Conservation (phyloP, 2,329 filamentous ascomycete species). For the Penicillium sp. region DNA sequence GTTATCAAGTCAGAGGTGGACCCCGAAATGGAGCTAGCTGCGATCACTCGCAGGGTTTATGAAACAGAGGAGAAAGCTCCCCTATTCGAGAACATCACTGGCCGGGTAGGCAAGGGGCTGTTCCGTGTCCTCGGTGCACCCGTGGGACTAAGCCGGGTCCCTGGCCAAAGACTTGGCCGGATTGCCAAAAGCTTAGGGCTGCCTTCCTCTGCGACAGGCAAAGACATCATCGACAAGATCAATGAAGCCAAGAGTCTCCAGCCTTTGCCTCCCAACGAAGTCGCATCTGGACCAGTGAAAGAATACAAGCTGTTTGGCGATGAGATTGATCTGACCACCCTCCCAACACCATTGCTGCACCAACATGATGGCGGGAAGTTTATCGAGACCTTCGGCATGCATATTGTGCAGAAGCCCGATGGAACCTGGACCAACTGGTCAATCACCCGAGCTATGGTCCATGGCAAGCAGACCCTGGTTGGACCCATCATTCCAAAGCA, state of each 20-base stretch:
- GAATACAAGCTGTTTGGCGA: constrained; percentile 22
- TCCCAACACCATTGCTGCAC: constrained; percentile 22
- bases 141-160: constrained; percentile 8
- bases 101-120: constrained; percentile 7
- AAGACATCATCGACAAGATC: constrained; percentile 47
- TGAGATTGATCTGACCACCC: constrained; percentile 20
- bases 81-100: constrained; percentile 13
- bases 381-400: constrained; percentile 20
- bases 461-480: constrained; percentile 14
- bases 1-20: constrained; percentile 18
- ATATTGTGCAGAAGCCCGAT: constrained; percentile 23
- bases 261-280: constrained; percentile 32
- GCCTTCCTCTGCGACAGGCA: constrained; percentile 36
- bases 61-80: constrained; percentile 12
- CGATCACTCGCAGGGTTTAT: constrained; percentile 19
- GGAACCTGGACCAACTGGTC: constrained; percentile 23
- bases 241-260: constrained; percentile 33
- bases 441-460: constrained; percentile 22
- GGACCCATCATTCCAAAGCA: constrained; percentile 21
- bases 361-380: constrained; percentile 19
- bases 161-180: constrained; percentile 35
- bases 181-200: constrained; percentile 47
- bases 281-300: constrained; percentile 15
- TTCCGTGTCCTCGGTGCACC: constrained; percentile 14
- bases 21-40: constrained; percentile 20